A percentile compares a stretch with the other conserved stretches of the same genome.
phyloP scores from a whole-genome alignment of 345 rosid species.

The Populus davidiana region DNA sequence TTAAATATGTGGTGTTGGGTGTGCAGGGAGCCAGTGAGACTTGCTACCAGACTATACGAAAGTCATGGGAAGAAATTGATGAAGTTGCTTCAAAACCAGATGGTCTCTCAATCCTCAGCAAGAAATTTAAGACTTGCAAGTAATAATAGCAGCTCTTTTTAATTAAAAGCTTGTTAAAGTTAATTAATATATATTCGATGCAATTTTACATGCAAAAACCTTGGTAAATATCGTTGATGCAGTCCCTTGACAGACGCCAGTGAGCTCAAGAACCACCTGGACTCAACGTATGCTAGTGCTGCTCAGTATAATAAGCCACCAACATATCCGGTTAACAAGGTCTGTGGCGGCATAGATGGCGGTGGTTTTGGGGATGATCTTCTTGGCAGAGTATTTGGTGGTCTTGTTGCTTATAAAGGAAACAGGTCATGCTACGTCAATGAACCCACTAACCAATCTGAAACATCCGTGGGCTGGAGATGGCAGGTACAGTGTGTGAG shows the following conservation, averaged over 20 bases:
- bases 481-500: constrained; percentile 43
- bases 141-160: constrained; percentile 18
- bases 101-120: constrained; percentile 51
- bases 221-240: neutral
- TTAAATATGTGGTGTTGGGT: neutral
- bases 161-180: neutral
- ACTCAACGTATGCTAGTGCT: constrained; percentile 9
- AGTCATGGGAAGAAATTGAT: constrained; percentile 58
- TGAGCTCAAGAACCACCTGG: constrained; percentile 35
- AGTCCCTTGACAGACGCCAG: constrained; percentile 24
- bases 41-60: constrained; percentile 46
- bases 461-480: constrained; percentile 22
- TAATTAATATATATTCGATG: neutral
- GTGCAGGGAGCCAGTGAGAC: constrained; percentile 54
- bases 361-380: neutral
- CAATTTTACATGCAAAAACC: neutral
- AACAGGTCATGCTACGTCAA: constrained; percentile 23
- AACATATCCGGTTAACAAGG: constrained; percentile 12
- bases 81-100: constrained; percentile 40
- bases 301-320: constrained; percentile 51
- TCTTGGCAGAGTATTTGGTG: constrained; percentile 30
- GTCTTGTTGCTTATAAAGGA: constrained; percentile 16
- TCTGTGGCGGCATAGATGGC: constrained; percentile 41
- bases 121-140: constrained; percentile 66
- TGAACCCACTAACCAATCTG: constrained; percentile 1